phyloP scores from a whole-genome alignment of 495 filamentous ascomycete genomes.

The Tuber magnatum region DNA sequence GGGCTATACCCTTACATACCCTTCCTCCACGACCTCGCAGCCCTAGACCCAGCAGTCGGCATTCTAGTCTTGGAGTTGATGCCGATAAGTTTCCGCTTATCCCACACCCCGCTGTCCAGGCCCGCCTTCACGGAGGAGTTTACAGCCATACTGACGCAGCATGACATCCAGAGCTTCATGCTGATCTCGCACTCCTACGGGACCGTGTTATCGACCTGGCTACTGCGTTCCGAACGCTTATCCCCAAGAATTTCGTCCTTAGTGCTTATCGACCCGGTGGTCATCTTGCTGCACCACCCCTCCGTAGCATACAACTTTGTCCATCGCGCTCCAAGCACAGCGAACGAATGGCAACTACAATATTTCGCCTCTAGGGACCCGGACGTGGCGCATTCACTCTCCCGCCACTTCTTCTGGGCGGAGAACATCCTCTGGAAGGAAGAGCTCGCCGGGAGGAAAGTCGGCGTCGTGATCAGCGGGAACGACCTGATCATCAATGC shows the following conservation, averaged over 20 bases:
- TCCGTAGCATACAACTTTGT: conserved; percentile 69
- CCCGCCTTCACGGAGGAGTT: conserved; percentile 50
- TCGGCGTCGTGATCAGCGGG: conserved; percentile 53
- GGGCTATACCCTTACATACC: conserved; percentile 56
- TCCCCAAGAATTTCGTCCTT: conserved; percentile 46
- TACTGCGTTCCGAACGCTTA: conserved; percentile 48
- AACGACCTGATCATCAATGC: conserved; percentile 62
- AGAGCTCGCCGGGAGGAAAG: conserved; percentile 48
- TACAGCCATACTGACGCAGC: conserved; percentile 48
- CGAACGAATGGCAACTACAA: conserved; percentile 60
- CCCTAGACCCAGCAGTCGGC: conserved; percentile 46
- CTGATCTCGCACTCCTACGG: conserved; percentile 59
- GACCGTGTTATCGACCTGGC: conserved; percentile 55
- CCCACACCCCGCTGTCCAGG: conserved; percentile 45
- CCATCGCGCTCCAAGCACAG: conserved; percentile 47
- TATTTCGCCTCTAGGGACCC: conserved; percentile 62
- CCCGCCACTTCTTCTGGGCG: conserved; percentile 60
- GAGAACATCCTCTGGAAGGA: conserved; percentile 62
- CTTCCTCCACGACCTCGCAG: conserved; percentile 49
- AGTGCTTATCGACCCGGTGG: conserved; percentile 60
- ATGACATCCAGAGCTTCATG: conserved; percentile 50
- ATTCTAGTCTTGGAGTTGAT: conserved; percentile 60
- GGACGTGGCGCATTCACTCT: conserved; percentile 54
- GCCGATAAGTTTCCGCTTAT: conserved; percentile 57
- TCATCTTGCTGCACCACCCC: conserved; percentile 57